Conservation (phyloP, 306 rosid species). For the Morella rubra region DNA sequence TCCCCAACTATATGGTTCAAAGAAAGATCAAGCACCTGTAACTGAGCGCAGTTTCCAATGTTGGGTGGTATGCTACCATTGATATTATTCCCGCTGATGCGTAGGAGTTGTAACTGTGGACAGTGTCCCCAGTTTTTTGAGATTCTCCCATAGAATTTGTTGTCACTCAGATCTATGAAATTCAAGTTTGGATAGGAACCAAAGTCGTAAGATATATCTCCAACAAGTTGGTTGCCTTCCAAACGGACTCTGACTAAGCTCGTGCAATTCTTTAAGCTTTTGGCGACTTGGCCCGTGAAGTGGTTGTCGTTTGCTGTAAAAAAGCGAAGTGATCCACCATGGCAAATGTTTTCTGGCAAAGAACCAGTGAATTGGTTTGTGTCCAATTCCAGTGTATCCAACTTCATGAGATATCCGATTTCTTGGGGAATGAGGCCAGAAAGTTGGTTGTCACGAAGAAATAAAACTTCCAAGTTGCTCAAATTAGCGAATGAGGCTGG, state of each 20-base stretch:
- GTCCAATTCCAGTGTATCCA: background rate
- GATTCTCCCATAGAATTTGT: background rate
- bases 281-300: conserved; percentile 2
- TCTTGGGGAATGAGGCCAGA: background rate
- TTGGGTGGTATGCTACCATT: background rate
- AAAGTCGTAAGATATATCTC: conserved; percentile 32
- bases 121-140: background rate
- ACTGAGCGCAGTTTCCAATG: background rate
- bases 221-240: conserved; percentile 30
- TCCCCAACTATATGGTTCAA: conserved; percentile 31
- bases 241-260: conserved; percentile 25
- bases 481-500: background rate
- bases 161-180: conserved; percentile 22
- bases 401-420: background rate
- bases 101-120: background rate
- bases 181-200: background rate
- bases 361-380: background rate
- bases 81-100: background rate
- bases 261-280: conserved; percentile 21
- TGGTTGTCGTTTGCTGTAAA: background rate
- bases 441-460: background rate
- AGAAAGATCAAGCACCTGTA: conserved; percentile 30
- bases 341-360: background rate
- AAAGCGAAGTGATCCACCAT: background rate
- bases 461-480: background rate